Conservation (phyloP, 2,329 filamentous ascomycete species). For the Monilinia fructigena region DNA sequence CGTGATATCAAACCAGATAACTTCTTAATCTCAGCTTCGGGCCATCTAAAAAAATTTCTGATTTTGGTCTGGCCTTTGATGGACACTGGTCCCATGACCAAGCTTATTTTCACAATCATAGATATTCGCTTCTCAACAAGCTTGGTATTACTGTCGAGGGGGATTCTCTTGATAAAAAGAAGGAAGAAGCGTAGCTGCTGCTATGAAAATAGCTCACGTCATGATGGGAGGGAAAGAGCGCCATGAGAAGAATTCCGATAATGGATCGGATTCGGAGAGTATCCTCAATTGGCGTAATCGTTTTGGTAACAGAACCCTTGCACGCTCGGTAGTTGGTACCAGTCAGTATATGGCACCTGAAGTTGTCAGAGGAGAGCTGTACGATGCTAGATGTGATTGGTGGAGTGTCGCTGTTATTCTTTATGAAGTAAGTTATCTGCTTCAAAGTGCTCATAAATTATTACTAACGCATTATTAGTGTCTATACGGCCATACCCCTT, state of each 20-base stretch:
- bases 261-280: conserved; percentile 43
- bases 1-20: conserved; percentile 97
- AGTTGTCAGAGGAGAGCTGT: conserved; percentile 75
- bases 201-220: conserved; percentile 43
- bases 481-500: conserved; percentile 87
- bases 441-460: neutral
- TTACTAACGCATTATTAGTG: conserved; percentile 51
- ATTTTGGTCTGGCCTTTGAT: conserved; percentile 94
- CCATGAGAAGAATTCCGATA: conserved; percentile 42
- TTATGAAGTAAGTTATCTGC: conserved; percentile 60
- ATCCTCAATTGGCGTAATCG: conserved; percentile 70
- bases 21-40: conserved; percentile 83
- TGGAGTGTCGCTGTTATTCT: conserved; percentile 95
- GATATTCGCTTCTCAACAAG: conserved; percentile 74
- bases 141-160: conserved; percentile 72
- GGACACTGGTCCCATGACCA: conserved; percentile 94
- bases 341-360: conserved; percentile 99
- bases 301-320: conserved; percentile 67
- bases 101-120: conserved; percentile 78
- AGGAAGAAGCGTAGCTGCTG: conserved; percentile 44
- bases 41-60: conserved; percentile 92
- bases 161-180: conserved; percentile 68
- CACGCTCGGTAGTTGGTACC: conserved; percentile 86
- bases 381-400: conserved; percentile 94
- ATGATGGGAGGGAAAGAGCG: conserved; percentile 44